Base-by-base conservation (phyloP, 352 stramenopile genomes). In the Proteromonas lacertae region DNA sequence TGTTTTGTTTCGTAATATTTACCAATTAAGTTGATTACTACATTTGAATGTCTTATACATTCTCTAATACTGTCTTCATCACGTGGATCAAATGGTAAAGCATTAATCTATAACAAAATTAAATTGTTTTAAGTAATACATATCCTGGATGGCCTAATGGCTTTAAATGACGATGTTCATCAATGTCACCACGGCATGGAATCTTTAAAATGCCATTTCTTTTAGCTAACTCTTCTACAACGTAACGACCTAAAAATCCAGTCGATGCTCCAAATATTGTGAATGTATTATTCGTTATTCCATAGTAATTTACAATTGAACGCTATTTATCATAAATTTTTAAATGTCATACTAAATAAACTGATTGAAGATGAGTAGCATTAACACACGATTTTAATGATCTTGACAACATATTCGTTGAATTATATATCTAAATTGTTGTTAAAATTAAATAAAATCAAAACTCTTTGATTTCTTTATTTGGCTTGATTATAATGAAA, bases 1-100 rank as follows among this genome's bases (percentile, higher is more conserved):
- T 86, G 65, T 57, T 81, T 84, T 23, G 79, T 92, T 55, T 93
- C 74, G 53, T 93, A 93, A 55, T 91, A 62, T 42, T 93, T 94
- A 32, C 80, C 81, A 35, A 93, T 67, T 8, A 93, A 43, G 55
- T 94, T 96, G 48, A 95, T 74, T 24, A 93, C 81, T 42, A 91
- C 58, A 45, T 93, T 77, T 23, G 67, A 72, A 53, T 77, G 69
- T 20, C 66, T 50, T 26, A 92, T 72, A 0, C 74, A 62, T 25
- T 84, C 56, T 26, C 60, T 55, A 35, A 95, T 87, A 32, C 66
- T 80, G 36, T 91, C 70, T 31, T 64, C 56, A 59, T 93, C 78
- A 16, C 72, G 67, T 17, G 67, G 60, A 45, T 64, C 55, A 49
- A 79, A 80, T 25, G 59, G 58, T 25, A 73, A 38, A 29, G 62